Conservation (phyloP, 164 flowering plant genomes). For the Aristolochia fimbriata region DNA sequence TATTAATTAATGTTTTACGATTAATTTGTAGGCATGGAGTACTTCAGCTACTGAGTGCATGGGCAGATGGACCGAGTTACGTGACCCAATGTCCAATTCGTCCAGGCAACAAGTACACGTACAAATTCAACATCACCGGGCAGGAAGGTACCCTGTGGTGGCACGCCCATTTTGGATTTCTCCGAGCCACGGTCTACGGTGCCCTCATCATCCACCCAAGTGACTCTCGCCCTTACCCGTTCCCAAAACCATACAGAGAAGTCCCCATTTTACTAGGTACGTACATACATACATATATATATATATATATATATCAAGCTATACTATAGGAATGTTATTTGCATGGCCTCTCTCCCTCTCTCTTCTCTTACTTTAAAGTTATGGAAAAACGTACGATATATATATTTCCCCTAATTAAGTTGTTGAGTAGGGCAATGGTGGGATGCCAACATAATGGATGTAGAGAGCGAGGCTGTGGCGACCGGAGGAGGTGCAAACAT, state of each 20-base stretch:
- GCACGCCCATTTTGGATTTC: slow-evolving; percentile 21
- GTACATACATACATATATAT: too few relatives aligned
- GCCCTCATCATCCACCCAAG: slow-evolving; percentile 21
- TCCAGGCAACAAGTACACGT: slow-evolving; percentile 19
- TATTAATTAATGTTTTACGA: too few relatives aligned
- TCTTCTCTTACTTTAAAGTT: too few relatives aligned
- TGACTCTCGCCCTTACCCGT: slow-evolving; percentile 13
- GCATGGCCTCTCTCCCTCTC: too few relatives aligned
- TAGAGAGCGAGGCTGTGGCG: slow-evolving; percentile 27
- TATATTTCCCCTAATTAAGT: too few relatives aligned
- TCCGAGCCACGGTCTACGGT: slow-evolving; percentile 26
- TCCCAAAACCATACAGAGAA: slow-evolving; percentile 18
- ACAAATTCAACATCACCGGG: slow-evolving; percentile 19
- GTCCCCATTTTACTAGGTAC: slow-evolving; percentile 24
- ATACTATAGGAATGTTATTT: too few relatives aligned
- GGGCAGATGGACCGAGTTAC: slow-evolving; percentile 22
- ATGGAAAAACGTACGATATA: too few relatives aligned
- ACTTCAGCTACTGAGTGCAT: slow-evolving; percentile 16
- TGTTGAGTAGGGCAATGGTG: slow-evolving; percentile 66
- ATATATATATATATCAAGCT: too few relatives aligned
- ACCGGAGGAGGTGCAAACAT: slow-evolving; percentile 26
- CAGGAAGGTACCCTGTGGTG: slow-evolving; percentile 33
- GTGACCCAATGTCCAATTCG: slow-evolving; percentile 26
- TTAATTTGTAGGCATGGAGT: slow-evolving; percentile 28
- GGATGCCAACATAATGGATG: slow-evolving; percentile 53